Conservation (phyloP, 352 stramenopile species). For the Pythium plurisporium region DNA sequence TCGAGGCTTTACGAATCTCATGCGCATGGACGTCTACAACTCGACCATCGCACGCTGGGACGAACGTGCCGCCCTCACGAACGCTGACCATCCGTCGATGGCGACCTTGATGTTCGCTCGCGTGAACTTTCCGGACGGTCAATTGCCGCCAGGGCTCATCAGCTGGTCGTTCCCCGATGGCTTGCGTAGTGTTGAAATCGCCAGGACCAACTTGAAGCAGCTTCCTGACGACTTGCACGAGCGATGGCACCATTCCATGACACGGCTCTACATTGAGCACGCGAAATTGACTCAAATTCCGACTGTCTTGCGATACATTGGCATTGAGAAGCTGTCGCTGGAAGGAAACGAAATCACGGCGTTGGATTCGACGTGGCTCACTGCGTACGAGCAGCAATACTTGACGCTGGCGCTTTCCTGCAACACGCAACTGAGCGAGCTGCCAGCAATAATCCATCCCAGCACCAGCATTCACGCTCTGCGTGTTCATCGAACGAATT, state of each 20-base stretch:
- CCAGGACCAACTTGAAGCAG: slow-evolving; percentile 7
- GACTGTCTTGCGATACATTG: not conserved
- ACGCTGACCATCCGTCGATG: not conserved
- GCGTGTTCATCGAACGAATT: slow-evolving; percentile 13
- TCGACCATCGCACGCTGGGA: slow-evolving; percentile 8
- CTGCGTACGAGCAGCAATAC: slow-evolving; percentile 1
- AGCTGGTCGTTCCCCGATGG: slow-evolving; percentile 1
- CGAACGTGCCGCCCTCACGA: slow-evolving; percentile 4
- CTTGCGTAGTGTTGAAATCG: slow-evolving; percentile 17
- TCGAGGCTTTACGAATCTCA: slow-evolving; percentile 6
- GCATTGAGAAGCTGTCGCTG: slow-evolving; percentile 13
- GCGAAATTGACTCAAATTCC: slow-evolving; percentile 8
- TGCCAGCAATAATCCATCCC: slow-evolving; percentile 1
- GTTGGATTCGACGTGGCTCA: slow-evolving; percentile 2
- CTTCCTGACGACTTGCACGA: slow-evolving; percentile 15
- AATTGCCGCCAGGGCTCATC: slow-evolving; percentile 8
- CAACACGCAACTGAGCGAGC: slow-evolving; percentile 1
- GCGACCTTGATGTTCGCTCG: slow-evolving; percentile 7
- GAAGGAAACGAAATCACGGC: slow-evolving; percentile 13
- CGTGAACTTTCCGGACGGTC: not conserved
- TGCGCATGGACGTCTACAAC: slow-evolving; percentile 21
- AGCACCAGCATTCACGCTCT: slow-evolving; percentile 4
- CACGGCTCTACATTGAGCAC: slow-evolving; percentile 12
- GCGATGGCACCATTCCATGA: slow-evolving; percentile 11
- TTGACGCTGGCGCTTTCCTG: slow-evolving; percentile 9